Evolutionary conservation across 2,329 filamentous ascomycete species (phyloP), one percentile per base, ranked within the genome.

Genomic region (Diaporthe ilicicola): DNA sequence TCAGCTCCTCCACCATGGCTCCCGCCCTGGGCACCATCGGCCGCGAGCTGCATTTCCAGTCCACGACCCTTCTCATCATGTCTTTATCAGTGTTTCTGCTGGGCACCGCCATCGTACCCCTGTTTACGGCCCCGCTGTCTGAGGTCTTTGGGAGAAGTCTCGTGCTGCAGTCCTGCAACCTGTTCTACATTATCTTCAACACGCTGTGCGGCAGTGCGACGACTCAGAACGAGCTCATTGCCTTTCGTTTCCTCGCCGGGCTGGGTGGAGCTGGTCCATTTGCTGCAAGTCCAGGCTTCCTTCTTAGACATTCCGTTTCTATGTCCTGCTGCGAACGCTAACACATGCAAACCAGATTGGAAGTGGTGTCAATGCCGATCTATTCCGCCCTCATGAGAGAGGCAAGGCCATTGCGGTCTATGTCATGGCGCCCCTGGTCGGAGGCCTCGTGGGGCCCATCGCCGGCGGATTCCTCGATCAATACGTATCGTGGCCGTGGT

Each of bases 401-500:
- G 90, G 90, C 2, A 86, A 85, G 74, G 88, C 90, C 4, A 87
- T 92, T 67, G 86, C 86, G 1, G 84, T 92, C 46, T 92, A 92
- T 80, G 87, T 84, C 62, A 82, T 92, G 0, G 87, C 86, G 2
- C 91, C 91, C 0, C 82, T 93, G 0, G 85, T 93, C 0, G 91
- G 90, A 0, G 90, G 91, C 1, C 89, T 90, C 1, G 80, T 92
- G 4, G 91, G 91, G 0, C 91, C 91, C 1, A 88, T 92, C 62
- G 88, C 87, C 0, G 91, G 90, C 34, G 90, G 89, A 0, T 92
- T 90, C 79, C 90, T 93, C 53, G 84, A 89, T 1, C 80, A 92
- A 75, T 83, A 87, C 77, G 89, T 87, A 9, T 90, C 86, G 0
- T 94, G 92, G 92, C 86, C 91, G 46, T 94, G 92, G 92, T 87